Evolutionary conservation across 345 rosid species (phyloP).

Genomic region (Eucalyptus shirleyi): DNA sequence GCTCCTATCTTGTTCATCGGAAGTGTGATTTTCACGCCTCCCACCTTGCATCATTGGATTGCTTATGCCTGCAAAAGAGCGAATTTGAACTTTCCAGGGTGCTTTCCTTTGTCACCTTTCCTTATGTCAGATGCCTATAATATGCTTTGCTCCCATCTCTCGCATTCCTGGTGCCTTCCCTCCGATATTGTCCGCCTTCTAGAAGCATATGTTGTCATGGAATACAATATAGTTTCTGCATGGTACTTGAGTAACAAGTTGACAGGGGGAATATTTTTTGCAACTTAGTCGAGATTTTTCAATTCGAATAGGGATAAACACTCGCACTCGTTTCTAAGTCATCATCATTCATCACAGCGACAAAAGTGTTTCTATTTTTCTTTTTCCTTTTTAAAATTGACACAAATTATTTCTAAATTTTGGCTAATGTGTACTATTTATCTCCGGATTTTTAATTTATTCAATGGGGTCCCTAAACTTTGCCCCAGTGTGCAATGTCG

Average conservation of each 20-base stretch:
- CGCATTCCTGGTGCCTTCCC: neutral
- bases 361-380: neutral
- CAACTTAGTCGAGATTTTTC: neutral
- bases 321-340: neutral
- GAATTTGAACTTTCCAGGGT: neutral
- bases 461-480: too few relatives aligned
- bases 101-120: neutral
- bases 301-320: neutral
- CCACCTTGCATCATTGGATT: neutral
- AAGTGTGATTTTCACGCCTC: neutral
- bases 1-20: neutral
- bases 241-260: neutral
- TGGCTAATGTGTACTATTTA: too few relatives aligned
- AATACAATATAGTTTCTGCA: neutral
- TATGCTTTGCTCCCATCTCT: neutral
- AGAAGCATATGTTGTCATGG: neutral
- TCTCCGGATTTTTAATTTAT: too few relatives aligned
- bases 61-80: neutral
- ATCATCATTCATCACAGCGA: neutral
- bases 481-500: fast-evolving
- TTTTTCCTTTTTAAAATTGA: neutral
- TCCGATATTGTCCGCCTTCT: neutral
- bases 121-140: neutral
- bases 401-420: too few relatives aligned
- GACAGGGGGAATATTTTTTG: neutral